These are phyloP conservation scores for Galeopsis tetrahit DNA, from an alignment of 257 asterid species.

Conservation along the genomic window DNA sequence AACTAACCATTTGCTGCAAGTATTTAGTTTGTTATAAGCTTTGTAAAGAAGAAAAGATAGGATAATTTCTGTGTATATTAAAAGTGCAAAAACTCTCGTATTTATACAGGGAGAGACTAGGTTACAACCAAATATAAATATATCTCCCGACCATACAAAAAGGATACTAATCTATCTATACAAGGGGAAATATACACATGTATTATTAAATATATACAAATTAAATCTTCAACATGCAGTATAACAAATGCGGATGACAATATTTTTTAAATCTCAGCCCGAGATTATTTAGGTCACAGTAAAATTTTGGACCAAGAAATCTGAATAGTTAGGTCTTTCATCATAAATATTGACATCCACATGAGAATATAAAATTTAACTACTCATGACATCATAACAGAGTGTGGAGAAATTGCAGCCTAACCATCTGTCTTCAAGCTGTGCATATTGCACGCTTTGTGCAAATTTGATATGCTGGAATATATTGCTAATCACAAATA, in stretches of 20 bases:
- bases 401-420: slow-evolving; percentile 28
- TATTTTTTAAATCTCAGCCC: background rate
- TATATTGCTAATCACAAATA: background rate
- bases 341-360: background rate
- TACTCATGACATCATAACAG: slow-evolving; percentile 23
- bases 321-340: slow-evolving; percentile 18
- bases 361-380: slow-evolving; percentile 25
- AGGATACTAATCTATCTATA: background rate
- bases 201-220: background rate
- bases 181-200: background rate
- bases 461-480: slow-evolving; percentile 11
- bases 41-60: background rate
- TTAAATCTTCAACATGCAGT: background rate
- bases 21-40: background rate
- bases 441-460: background rate
- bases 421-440: slow-evolving; percentile 22
- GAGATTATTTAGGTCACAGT: background rate
- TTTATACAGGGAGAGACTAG: background rate
- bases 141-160: too few relatives aligned
- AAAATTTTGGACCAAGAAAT: slow-evolving; percentile 1
- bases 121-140: background rate
- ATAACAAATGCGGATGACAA: background rate
- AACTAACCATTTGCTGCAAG: slow-evolving; percentile 22
- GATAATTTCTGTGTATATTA: background rate
- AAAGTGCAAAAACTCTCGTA: background rate